phyloP scores from a whole-genome alignment of 73 alveolate genomes.

The Paramecium octaurelia region DNA sequence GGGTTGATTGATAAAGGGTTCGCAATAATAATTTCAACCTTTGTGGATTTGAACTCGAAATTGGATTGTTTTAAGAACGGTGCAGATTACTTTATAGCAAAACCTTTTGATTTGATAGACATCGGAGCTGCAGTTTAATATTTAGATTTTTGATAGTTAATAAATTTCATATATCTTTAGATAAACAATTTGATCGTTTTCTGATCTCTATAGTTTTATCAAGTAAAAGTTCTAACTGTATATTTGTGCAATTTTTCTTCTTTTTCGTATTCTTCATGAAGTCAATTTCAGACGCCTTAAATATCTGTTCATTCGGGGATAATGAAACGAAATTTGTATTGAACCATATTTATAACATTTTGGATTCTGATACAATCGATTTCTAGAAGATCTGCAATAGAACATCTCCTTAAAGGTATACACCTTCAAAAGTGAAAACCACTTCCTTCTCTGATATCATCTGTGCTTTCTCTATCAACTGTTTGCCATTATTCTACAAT shows the following conservation, averaged over 20 bases:
- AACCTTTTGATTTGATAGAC: conserved; percentile 34
- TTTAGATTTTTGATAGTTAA: conserved; percentile 17
- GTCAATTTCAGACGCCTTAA: neutral
- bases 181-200: neutral
- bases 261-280: neutral
- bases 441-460: neutral
- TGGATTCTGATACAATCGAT: neutral
- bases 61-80: conserved; percentile 19
- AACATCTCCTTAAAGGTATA: conserved; percentile 38
- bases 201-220: neutral
- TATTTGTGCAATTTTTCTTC: neutral
- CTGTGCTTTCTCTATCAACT: neutral
- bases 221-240: neutral
- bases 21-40: neutral
- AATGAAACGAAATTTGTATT: neutral
- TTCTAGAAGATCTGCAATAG: neutral
- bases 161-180: neutral
- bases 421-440: neutral
- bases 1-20: conserved; percentile 13
- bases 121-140: conserved; percentile 30
- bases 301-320: neutral
- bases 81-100: neutral
- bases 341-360: conserved; percentile 49
- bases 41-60: neutral
- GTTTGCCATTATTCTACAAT: neutral